phyloP scores from a whole-genome alignment of 2,329 filamentous ascomycete genomes.

The Nemania sp. region DNA sequence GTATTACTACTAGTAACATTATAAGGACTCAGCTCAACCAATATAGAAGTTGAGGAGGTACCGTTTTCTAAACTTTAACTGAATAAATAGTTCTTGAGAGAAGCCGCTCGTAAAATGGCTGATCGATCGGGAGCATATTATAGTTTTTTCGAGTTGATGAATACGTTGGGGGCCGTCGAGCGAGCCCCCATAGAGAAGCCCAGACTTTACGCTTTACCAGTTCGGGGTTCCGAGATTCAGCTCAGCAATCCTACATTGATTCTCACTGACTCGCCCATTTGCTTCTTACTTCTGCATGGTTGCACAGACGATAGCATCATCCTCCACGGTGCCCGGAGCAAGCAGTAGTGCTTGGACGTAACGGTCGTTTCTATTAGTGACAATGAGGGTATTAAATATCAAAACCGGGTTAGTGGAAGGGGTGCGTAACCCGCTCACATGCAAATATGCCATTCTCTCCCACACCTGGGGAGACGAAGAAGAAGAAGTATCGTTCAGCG shows the following conservation, averaged over 20 bases:
- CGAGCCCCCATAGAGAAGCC: background rate
- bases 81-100: no score
- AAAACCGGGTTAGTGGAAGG: constrained; percentile 10
- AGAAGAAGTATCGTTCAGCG: constrained; percentile 6
- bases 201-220: background rate
- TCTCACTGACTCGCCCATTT: background rate
- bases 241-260: background rate
- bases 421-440: constrained; percentile 11
- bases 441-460: constrained; percentile 21
- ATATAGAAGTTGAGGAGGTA: no score
- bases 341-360: background rate
- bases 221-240: background rate
- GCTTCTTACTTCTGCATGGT: background rate
- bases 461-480: constrained; percentile 16
- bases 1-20: no score
- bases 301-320: background rate
- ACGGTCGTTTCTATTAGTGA: background rate
- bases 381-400: constrained; percentile 18
- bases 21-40: no score
- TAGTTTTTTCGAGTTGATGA: background rate
- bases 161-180: background rate
- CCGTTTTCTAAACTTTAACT: no score
- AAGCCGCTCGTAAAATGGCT: background rate
- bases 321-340: background rate
- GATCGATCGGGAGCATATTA: background rate